Evolutionary conservation across 805 yeast genomes (phyloP), one percentile per base, ranked within the genome.

Genomic region (Cyberlindnera euphorbiiphila): DNA sequence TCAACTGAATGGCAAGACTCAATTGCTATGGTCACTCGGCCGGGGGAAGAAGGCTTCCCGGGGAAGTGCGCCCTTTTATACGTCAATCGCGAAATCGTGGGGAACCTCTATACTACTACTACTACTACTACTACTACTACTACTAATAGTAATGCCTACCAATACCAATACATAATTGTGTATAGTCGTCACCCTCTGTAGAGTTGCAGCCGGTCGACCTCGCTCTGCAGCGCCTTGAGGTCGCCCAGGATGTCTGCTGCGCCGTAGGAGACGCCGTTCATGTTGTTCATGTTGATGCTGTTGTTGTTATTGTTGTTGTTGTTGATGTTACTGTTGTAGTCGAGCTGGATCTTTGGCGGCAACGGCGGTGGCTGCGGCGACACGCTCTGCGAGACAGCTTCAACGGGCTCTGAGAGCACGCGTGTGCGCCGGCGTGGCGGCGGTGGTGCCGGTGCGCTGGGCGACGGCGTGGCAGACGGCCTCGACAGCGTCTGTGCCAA

Each of bases 191-290:
- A 25, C 27, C 8, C 29, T 26, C 9, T 25, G 21, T 34, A 28
- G 30, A 31, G 31, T 25, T 41, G 41, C 25, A 81, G 62, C 36
- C 71, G 68, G 49, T 82, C 83, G 16, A 82, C 86, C 56, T 82
- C 88, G 25, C 70, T 80, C 50, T 81, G 86, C 32, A 82, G 64
- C 8, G 81, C 81, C 51, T 72, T 72, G 40, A 82, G 63, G 52
- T 81, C 83, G 32, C 81, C 79, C 47, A 82, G 58, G 16, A 81
- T 74, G 43, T 80, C 76, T 4, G 71, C 51, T 1, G 62, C 46
- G 25, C 51, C 43, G 20, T 46, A 41, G 6, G 47, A 26, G 9
- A 8, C 25, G 17, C n/a, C 24, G 32, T 13, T 24, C 19, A 15
- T 26, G 14, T 16, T 14, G 26, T 14, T 24, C 59, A 57, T 13